Percentiles rank a stretch among this genome's conserved stretches.
phyloP scores from a whole-genome alignment of 108 stramenopile species.

The Discostella stelligeroides region DNA sequence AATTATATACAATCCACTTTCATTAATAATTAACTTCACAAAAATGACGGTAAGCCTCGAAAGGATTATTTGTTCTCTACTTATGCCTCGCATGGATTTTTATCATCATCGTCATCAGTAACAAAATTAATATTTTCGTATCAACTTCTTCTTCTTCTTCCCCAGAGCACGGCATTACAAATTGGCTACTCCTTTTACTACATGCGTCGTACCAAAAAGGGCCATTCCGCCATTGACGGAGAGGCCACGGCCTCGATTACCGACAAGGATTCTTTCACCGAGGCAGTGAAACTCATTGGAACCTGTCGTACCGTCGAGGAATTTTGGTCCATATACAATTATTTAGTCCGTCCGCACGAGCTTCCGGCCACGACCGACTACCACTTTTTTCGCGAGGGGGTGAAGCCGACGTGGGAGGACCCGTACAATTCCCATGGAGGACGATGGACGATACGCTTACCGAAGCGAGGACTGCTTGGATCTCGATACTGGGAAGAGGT shows the following conservation, averaged over 20 bases:
- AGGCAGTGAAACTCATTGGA: constrained; percentile 83
- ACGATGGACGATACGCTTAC: constrained; percentile 92
- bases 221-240: constrained; percentile 27
- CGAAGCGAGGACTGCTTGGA: constrained; percentile 72
- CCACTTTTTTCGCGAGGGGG: constrained; percentile 93
- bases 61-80: too few species aligned
- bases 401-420: constrained; percentile 98
- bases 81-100: neutral
- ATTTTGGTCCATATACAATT: constrained; percentile 91
- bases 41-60: neutral
- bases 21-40: neutral
- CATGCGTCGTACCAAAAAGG: constrained; percentile 73
- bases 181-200: constrained; percentile 65
- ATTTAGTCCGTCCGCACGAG: constrained; percentile 83
- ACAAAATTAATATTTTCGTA: too few species aligned
- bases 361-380: constrained; percentile 85
- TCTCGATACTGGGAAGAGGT: constrained; percentile 94
- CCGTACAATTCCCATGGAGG: constrained; percentile 88
- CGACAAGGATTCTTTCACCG: constrained; percentile 27
- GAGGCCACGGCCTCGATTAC: constrained; percentile 28
- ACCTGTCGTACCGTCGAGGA: constrained; percentile 91
- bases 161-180: constrained; percentile 35
- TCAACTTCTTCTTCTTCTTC: neutral
- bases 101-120: neutral
- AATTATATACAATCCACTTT: too few species aligned